Base-by-base conservation (phyloP, 2,329 filamentous ascomycete genomes). In the Trichophyton schoenleinii region DNA sequence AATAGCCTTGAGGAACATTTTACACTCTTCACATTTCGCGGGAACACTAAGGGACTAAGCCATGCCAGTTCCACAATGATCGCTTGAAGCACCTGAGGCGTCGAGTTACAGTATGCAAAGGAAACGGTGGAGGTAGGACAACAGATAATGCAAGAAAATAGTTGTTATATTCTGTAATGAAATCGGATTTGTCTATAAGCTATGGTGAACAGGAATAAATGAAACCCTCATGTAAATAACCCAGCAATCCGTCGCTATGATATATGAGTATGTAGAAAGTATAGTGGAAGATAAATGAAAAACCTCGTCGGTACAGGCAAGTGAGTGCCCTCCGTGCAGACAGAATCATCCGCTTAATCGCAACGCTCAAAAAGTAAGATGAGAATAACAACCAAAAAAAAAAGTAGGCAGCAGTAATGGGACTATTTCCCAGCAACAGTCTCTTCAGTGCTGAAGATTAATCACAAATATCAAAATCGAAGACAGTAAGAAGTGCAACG, bases 201-300 rank as follows among this genome's bases (percentile, higher is more conserved):
- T 28, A 3, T 28, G 11, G 25, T 5, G 2, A 7, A 22, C 15
- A 52, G 6, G 11, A 52, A 28, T 28, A 49, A 49, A 20, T 18
- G 22, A 49, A 49, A 22, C 5, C 15, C 5, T 5, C 52, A 55
- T 49, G 20, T 28, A 55, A 55, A 9, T 20, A 31, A n/a, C 15
- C n/a, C 52, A 55, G 34, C 15, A 55, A 18, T 28, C 52, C 52
- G 28, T 55, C 52, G 52, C 52, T 55, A 55, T 55, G 52, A 36
- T 38, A 55, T 9, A 25, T 52, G 7, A 15, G 8, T 28, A 44
- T 52, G n/a, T 20, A 48, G 13, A 52, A 28, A 9, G 13, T 3
- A 31, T 4, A 28, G 15, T 28, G 28, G 28, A 25, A 28, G 20
- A 49, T 11, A 31, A 15, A 52, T 15, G 5, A 49, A 28, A 52